Evolutionary conservation across 257 asterid genomes (phyloP).

Genomic region (Solanum bulbocastanum): DNA sequence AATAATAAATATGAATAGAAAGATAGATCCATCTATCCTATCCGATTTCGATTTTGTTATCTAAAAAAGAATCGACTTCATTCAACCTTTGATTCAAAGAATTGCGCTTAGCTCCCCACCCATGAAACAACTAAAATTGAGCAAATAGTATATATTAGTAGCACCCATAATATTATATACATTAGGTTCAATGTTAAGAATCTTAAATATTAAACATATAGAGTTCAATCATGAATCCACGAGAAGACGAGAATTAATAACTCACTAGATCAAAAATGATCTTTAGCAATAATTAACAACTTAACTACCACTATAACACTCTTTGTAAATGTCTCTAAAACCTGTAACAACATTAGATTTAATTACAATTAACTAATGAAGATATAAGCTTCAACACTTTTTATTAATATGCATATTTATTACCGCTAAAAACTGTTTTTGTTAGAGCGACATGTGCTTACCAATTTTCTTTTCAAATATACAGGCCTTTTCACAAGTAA

Average conservation of each 20-base stretch:
- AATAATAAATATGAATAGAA: neutral
- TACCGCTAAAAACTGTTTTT: too few relatives aligned
- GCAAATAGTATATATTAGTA: neutral
- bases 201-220: neutral
- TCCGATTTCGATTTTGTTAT: too few relatives aligned
- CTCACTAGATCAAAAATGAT: neutral
- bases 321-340: neutral
- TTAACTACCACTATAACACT: accelerated
- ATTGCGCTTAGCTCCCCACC: too few relatives aligned
- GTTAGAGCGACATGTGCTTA: accelerated
- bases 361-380: too few relatives aligned
- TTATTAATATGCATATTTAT: too few relatives aligned
- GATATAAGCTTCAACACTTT: accelerated
- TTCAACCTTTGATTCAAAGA: too few relatives aligned
- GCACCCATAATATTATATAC: neutral
- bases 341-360: accelerated
- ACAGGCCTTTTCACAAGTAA: slow-evolving; percentile 37
- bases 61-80: too few relatives aligned
- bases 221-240: neutral
- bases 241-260: neutral
- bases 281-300: accelerated
- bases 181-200: too few relatives aligned
- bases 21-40: neutral
- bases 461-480: neutral
- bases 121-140: neutral